Percentiles rank a stretch among this genome's conserved stretches.
Evolutionary conservation across 331 rosid genomes (phyloP).

Genomic region (Malus hybrid): DNA sequence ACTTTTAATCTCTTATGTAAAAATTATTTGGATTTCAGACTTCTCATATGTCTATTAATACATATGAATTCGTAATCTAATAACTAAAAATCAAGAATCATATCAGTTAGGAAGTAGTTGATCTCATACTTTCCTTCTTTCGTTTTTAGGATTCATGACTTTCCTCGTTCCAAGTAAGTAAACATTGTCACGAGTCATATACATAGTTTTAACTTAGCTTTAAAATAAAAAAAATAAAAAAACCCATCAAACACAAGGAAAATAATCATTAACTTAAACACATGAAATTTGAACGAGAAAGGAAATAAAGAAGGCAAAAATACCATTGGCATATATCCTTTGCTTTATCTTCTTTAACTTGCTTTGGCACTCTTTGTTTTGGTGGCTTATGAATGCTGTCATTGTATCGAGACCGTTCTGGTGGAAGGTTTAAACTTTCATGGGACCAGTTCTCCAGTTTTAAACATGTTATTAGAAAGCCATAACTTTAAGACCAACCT

Average conservation of each 20-base stretch:
- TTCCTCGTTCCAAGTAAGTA: no score
- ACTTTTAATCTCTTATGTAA: no score
- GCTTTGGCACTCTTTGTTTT: conserved; percentile 45
- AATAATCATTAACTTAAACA: background rate
- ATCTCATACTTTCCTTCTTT: no score
- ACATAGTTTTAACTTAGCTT: no score
- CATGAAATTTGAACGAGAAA: conserved; percentile 2
- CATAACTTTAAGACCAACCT: conserved; percentile 56
- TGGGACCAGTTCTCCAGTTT: conserved; percentile 16
- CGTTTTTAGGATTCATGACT: no score
- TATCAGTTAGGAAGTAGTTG: no score
- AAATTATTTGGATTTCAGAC: no score
- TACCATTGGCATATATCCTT: conserved; percentile 3
- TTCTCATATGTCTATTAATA: no score
- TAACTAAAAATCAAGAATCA: no score
- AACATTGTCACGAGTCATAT: no score
- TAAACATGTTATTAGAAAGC: conserved; percentile 34
- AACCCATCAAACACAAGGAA: background rate
- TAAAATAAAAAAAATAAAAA: no score
- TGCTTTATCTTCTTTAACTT: conserved; percentile 58
- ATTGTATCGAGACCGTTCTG: conserved; percentile 21
- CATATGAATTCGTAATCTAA: no score
- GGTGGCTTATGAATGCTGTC: conserved; percentile 28
- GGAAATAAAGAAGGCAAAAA: conserved; percentile 14
- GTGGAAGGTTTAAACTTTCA: background rate